These are phyloP conservation scores for Fonsecaea multimorphosa DNA, from an alignment of 2,329 filamentous ascomycete species.

Conservation along the genomic window DNA sequence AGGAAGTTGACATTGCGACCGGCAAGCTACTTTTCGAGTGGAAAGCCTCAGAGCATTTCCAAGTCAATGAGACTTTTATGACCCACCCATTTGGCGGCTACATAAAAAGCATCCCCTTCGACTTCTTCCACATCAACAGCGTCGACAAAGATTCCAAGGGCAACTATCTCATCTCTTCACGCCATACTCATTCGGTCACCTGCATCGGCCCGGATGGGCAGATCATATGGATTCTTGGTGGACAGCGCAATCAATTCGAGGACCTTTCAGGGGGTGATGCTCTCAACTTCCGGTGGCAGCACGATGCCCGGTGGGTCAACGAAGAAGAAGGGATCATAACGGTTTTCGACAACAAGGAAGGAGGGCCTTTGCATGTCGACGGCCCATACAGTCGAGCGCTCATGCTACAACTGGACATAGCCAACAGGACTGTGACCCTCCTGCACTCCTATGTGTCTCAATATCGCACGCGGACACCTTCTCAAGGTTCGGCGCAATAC, in stretches of 20 bases:
- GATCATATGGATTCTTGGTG: slow-evolving; percentile 60
- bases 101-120: slow-evolving; percentile 47
- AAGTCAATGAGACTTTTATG: slow-evolving; percentile 36
- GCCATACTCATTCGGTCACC: slow-evolving; percentile 51
- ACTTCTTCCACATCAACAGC: slow-evolving; percentile 64
- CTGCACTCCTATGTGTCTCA: slow-evolving; percentile 50
- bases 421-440: slow-evolving; percentile 53
- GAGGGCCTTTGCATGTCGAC: slow-evolving; percentile 33
- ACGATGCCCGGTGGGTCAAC: slow-evolving; percentile 56
- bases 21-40: slow-evolving; percentile 55
- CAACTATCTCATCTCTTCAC: slow-evolving; percentile 53
- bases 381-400: slow-evolving; percentile 52
- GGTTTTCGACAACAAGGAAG: slow-evolving; percentile 49
- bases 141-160: slow-evolving; percentile 57
- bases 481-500: slow-evolving; percentile 53
- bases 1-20: slow-evolving; percentile 55
- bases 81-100: slow-evolving; percentile 32
- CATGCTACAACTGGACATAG: slow-evolving; percentile 49
- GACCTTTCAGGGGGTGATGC: slow-evolving; percentile 52
- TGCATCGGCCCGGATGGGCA: slow-evolving; percentile 49
- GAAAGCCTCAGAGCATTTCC: slow-evolving; percentile 55
- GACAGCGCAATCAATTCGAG: slow-evolving; percentile 52
- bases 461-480: slow-evolving; percentile 45
- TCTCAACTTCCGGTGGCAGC: slow-evolving; percentile 59
- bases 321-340: slow-evolving; percentile 44